A percentile compares a stretch with the other conserved stretches of the same genome.
Evolutionary conservation across 352 stramenopile species (phyloP).

Genomic region (Globisporangium yorkense): DNA sequence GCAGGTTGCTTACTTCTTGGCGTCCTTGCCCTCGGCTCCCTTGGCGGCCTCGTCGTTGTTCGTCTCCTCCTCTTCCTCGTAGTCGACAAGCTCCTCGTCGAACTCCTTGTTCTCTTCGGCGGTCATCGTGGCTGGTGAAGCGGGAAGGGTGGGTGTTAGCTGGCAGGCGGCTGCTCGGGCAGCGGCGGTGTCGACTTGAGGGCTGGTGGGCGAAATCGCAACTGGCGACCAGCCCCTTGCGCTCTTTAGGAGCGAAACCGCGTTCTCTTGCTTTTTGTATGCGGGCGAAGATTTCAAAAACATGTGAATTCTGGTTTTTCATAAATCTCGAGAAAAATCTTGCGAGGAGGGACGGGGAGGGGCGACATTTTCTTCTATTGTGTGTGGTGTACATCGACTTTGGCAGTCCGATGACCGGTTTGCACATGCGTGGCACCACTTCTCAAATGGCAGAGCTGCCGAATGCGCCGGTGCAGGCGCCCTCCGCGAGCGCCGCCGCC

Average conservation of each 20-base stretch:
- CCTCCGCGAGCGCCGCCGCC: neutral
- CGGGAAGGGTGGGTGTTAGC: conserved; percentile 5
- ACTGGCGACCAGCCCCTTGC: conserved; percentile 9
- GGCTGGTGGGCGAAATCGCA: conserved; percentile 17
- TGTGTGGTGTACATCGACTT: neutral
- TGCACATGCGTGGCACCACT: too few species aligned
- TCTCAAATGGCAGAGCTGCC: neutral
- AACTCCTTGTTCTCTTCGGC: conserved; percentile 87
- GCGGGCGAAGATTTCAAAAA: neutral
- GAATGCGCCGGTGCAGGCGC: conserved; percentile 1
- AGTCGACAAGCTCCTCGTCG: conserved; percentile 87
- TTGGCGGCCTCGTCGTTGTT: conserved; percentile 64
- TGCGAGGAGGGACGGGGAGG: neutral
- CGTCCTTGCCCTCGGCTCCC: conserved; percentile 76
- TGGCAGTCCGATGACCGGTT: too few species aligned
- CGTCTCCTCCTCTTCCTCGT: conserved; percentile 85
- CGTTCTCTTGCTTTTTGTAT: too few species aligned
- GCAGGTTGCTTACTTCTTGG: conserved; percentile 82
- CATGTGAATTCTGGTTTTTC: neutral
- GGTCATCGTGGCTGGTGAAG: conserved; percentile 39
- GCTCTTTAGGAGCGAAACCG: neutral
- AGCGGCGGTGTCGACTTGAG: neutral
- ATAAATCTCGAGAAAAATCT: neutral
- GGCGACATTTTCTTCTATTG: too few species aligned
- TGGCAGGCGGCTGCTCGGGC: neutral